These are phyloP conservation scores for Auriscalpium vulgare DNA, from an alignment of 768 basidiomycete genomes.

Conservation along the genomic window DNA sequence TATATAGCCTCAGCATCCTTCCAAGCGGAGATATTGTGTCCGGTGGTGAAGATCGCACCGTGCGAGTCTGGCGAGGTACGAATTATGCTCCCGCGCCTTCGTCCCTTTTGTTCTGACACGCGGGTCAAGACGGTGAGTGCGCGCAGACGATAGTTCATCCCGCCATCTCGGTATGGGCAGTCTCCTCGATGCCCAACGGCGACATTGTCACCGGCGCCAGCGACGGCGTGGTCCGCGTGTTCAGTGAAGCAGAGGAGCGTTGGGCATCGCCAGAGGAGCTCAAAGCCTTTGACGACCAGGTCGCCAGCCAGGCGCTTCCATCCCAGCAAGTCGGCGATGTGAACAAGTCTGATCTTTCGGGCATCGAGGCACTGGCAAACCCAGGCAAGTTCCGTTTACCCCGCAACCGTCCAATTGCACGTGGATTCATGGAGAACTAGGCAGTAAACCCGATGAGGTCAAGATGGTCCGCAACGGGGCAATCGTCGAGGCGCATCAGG, in stretches of 20 bases:
- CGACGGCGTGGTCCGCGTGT: slow-evolving; percentile 82
- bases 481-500: slow-evolving; percentile 86
- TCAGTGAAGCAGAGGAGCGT: slow-evolving; percentile 65
- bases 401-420: not conserved
- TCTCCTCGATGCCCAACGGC: slow-evolving; percentile 78
- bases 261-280: slow-evolving; percentile 61
- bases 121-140: slow-evolving; percentile 71
- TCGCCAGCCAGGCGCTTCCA: slow-evolving; percentile 74
- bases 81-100: slow-evolving; percentile 5
- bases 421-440: slow-evolving; percentile 27
- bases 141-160: slow-evolving; percentile 87
- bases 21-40: slow-evolving; percentile 79
- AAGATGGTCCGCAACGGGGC: slow-evolving; percentile 82
- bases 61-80: slow-evolving; percentile 86
- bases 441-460: slow-evolving; percentile 90
- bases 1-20: slow-evolving; percentile 81
- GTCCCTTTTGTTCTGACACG: not conserved
- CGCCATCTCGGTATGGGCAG: slow-evolving; percentile 95
- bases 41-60: slow-evolving; percentile 90
- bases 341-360: slow-evolving; percentile 85
- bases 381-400: slow-evolving; percentile 45
- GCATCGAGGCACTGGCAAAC: slow-evolving; percentile 64
- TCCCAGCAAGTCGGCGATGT: slow-evolving; percentile 84
- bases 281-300: slow-evolving; percentile 63
- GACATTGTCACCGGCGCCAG: slow-evolving; percentile 92